Conservation (phyloP, 805 yeast genomes). For the Ogataea nitratoaversa region DNA sequence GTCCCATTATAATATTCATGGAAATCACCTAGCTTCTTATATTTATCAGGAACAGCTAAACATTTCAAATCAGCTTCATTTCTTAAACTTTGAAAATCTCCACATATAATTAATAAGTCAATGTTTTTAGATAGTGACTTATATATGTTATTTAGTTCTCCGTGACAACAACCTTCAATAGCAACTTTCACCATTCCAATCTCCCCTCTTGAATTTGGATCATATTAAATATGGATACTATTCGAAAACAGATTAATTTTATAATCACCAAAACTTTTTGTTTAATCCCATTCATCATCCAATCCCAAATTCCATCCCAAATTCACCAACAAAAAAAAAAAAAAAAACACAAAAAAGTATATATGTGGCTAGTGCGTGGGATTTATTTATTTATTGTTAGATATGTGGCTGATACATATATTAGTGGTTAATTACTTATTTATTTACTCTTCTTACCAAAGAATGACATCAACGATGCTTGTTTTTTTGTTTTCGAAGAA, state of each 20-base stretch:
- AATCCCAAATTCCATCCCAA: too few relatives aligned
- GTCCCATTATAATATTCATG: constrained; percentile 61
- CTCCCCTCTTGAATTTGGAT: too few relatives aligned
- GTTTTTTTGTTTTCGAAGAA: constrained; percentile 16
- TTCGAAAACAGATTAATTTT: neutral
- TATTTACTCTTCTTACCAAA: constrained; percentile 25
- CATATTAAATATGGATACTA: too few relatives aligned
- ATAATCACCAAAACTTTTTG: neutral
- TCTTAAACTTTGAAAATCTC: constrained; percentile 87
- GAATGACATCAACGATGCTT: constrained; percentile 29
- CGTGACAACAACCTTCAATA: constrained; percentile 89
- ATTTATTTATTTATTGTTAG: too few relatives aligned
- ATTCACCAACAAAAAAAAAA: too few relatives aligned
- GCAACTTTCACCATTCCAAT: constrained; percentile 43
- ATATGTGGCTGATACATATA: neutral
- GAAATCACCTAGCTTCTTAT: constrained; percentile 74
- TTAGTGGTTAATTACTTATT: neutral
- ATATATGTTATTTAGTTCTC: constrained; percentile 64
- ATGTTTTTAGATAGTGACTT: constrained; percentile 28
- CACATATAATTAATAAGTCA: constrained; percentile 73
- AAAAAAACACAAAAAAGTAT: neutral
- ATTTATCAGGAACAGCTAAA: constrained; percentile 78
- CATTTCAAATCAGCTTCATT: constrained; percentile 58
- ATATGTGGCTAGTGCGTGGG: too few relatives aligned
- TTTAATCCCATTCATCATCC: too few relatives aligned